Evolutionary conservation across 129 eudicot species (phyloP).

Genomic region (Lactuca sativa): DNA sequence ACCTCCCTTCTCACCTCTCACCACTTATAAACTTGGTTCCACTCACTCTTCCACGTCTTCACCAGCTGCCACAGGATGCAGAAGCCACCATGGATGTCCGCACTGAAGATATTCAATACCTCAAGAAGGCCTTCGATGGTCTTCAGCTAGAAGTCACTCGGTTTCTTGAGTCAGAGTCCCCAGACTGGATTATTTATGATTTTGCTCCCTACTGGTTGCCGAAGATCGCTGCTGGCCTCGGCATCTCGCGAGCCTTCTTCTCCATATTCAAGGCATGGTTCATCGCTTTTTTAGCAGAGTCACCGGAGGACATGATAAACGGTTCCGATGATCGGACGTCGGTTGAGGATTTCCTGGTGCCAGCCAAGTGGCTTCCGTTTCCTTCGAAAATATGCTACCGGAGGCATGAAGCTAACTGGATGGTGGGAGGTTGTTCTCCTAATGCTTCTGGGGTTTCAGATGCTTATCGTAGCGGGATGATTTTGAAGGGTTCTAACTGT

Average conservation of each 20-base stretch:
- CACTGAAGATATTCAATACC: constrained; percentile 26
- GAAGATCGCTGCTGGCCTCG: constrained; percentile 27
- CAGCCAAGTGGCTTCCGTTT: constrained; percentile 47
- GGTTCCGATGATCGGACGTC: constrained; percentile 20
- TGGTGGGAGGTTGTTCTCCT: not conserved
- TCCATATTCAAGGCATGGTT: constrained; percentile 32
- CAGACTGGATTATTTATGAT: constrained; percentile 52
- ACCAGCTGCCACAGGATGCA: constrained; percentile 36
- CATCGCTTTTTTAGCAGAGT: constrained; percentile 17
- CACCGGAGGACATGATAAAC: constrained; percentile 19
- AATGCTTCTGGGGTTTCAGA: constrained; percentile 41
- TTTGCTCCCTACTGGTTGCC: constrained; percentile 50
- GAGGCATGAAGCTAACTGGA: constrained; percentile 32
- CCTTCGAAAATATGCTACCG: constrained; percentile 31
- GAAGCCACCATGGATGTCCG: constrained; percentile 54
- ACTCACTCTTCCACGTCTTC: constrained; percentile 34
- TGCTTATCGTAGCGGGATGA: constrained; percentile 12
- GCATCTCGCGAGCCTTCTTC: constrained; percentile 34
- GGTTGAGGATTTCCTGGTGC: constrained; percentile 29
- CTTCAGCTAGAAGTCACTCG: constrained; percentile 31
- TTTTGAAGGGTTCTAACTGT: constrained; percentile 27
- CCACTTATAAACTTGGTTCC: constrained; percentile 27
- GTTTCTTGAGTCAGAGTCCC: constrained; percentile 30
- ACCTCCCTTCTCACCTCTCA: constrained; percentile 25
- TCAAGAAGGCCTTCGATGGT: constrained; percentile 53